Conservation (phyloP, 2,329 filamentous ascomycete species). For the Cordyceps militaris region DNA sequence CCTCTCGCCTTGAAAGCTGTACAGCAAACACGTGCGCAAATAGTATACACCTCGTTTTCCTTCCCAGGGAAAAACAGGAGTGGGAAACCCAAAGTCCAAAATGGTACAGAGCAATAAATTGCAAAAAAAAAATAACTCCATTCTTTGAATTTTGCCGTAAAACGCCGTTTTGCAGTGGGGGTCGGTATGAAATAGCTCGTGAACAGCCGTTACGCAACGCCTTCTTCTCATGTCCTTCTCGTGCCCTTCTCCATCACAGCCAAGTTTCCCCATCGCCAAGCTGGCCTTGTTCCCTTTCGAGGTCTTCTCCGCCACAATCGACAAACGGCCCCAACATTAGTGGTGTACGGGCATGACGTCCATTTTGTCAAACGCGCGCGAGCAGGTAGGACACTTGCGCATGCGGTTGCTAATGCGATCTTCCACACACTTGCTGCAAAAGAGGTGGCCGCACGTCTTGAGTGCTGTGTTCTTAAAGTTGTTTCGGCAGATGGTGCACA, state of each 20-base stretch:
- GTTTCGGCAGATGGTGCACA: slow-evolving; percentile 87
- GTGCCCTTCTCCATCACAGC: not conserved
- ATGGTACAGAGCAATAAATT: slow-evolving; percentile 7
- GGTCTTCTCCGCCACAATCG: not conserved
- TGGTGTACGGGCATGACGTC: slow-evolving; percentile 73
- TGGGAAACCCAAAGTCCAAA: not conserved
- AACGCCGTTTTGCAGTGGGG: slow-evolving; percentile 7
- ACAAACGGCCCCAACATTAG: slow-evolving; percentile 19
- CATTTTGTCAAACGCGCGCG: slow-evolving; percentile 80
- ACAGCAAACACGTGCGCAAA: slow-evolving; percentile 3
- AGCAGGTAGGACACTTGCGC: slow-evolving; percentile 92
- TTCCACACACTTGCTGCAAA: slow-evolving; percentile 86
- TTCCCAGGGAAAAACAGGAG: not conserved
- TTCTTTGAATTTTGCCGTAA: slow-evolving; percentile 1
- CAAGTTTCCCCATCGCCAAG: not conserved
- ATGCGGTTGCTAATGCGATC: slow-evolving; percentile 83
- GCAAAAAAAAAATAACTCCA: not conserved
- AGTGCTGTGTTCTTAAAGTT: slow-evolving; percentile 92
- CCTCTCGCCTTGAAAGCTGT: not conserved
- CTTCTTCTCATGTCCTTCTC: not conserved
- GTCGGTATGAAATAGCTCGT: not conserved
- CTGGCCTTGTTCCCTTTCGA: not conserved
- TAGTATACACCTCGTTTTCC: slow-evolving; percentile 2
- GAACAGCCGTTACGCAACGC: not conserved
- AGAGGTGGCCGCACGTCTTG: slow-evolving; percentile 90